These are phyloP conservation scores for Conticribra weissflogii DNA, from an alignment of 108 stramenopile species.

Conservation along the genomic window DNA sequence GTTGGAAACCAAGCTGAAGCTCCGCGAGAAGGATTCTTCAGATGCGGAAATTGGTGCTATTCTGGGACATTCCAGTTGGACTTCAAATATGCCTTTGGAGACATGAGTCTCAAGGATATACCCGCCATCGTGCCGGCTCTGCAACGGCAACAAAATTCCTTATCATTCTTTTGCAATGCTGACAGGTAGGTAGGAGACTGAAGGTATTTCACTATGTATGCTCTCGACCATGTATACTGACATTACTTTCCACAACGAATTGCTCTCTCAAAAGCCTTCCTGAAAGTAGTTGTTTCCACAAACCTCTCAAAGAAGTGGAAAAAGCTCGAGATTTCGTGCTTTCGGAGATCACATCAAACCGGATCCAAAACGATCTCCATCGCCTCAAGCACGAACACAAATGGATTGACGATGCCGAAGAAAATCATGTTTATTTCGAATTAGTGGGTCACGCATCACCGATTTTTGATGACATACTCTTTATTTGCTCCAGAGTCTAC, in stretches of 20 bases:
- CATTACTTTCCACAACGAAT: too few species aligned
- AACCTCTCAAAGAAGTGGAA: slow-evolving; percentile 50
- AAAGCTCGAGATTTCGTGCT: slow-evolving; percentile 65
- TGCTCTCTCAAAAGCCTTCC: too few species aligned
- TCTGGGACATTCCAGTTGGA: slow-evolving; percentile 59
- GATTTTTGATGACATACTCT: slow-evolving; percentile 54
- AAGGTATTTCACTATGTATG: too few species aligned
- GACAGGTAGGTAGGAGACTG: too few species aligned
- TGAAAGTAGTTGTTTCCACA: slow-evolving; percentile 3
- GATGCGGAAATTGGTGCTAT: slow-evolving; percentile 84
- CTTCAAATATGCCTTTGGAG: slow-evolving; percentile 25
- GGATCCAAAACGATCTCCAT: slow-evolving; percentile 44
- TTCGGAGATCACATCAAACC: slow-evolving; percentile 52
- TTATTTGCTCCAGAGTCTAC: slow-evolving; percentile 59
- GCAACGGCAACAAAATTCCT: slow-evolving; percentile 70
- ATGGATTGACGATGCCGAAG: slow-evolving; percentile 75
- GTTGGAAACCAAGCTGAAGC: slow-evolving; percentile 8
- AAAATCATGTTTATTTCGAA: slow-evolving; percentile 72
- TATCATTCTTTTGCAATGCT: slow-evolving; percentile 62
- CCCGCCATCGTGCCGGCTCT: slow-evolving; percentile 67
- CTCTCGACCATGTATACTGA: too few species aligned
- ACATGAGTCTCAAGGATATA: slow-evolving; percentile 70
- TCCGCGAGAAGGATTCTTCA: slow-evolving; percentile 55
- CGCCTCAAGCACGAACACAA: slow-evolving; percentile 50
- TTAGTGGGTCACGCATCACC: slow-evolving; percentile 43